Conservation (phyloP, 2,329 filamentous ascomycete species). For the Curvularia hawaiiensis region DNA sequence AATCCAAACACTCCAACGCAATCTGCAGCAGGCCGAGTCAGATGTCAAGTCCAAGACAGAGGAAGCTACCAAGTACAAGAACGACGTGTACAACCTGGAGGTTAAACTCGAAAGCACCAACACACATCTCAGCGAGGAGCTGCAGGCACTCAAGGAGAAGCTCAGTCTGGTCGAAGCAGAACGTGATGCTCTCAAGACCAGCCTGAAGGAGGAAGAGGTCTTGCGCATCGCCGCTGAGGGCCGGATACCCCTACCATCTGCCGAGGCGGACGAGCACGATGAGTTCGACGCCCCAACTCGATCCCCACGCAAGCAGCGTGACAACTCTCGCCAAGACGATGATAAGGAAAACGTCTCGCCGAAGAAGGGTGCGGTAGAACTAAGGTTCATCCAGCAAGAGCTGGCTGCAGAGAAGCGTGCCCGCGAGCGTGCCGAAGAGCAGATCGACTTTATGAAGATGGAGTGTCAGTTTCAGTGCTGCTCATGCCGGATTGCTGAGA, state of each 20-base stretch:
- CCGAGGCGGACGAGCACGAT: conserved; percentile 59
- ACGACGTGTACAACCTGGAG: conserved; percentile 51
- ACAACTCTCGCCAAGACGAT: conserved; percentile 49
- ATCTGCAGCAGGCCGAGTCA: conserved; percentile 34
- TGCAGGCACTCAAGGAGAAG: conserved; percentile 66
- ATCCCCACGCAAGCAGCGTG: conserved; percentile 51
- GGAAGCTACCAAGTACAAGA: conserved; percentile 45
- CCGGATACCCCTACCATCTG: conserved; percentile 66
- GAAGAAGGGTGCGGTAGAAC: conserved; percentile 52
- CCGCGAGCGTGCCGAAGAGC: conserved; percentile 71
- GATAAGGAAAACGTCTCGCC: conserved; percentile 55
- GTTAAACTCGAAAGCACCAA: conserved; percentile 64
- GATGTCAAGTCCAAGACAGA: conserved; percentile 40
- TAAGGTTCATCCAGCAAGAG: conserved; percentile 57
- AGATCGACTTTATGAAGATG: conserved; percentile 75
- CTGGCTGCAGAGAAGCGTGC: conserved; percentile 60
- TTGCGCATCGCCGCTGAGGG: conserved; percentile 75
- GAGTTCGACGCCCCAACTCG: conserved; percentile 68
- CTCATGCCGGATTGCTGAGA: conserved; percentile 57
- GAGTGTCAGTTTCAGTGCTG: conserved; percentile 75
- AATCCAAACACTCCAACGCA: conserved; percentile 35
- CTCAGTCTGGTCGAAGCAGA: conserved; percentile 73
- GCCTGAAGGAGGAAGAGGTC: conserved; percentile 74
- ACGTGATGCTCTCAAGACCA: conserved; percentile 73
- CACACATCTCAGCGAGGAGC: conserved; percentile 68